Conservation (phyloP, 225 moss, liverwort and hornwort genomes). For the Bryum argenteum region DNA sequence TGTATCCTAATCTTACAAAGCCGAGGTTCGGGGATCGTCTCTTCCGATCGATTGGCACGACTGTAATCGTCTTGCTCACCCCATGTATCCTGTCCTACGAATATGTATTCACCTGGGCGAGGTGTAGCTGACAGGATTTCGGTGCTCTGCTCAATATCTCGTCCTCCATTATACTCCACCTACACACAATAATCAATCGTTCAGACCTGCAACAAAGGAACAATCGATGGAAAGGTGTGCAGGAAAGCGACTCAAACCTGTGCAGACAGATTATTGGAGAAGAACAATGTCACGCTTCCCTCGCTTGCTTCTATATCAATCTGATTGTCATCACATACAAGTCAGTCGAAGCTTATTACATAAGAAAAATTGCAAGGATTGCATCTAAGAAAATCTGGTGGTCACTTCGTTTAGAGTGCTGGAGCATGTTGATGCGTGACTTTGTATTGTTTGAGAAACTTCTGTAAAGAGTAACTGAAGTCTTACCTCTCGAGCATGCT, state of each 20-base stretch:
- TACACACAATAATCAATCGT: constrained; percentile 25
- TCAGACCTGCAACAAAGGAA: too few relatives aligned
- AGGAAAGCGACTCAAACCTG: constrained; percentile 48
- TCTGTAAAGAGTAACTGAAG: background rate
- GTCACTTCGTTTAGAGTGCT: too few relatives aligned
- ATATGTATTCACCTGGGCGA: constrained; percentile 55
- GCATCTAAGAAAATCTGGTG: background rate
- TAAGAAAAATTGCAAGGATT: background rate
- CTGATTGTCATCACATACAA: constrained; percentile 40
- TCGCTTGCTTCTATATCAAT: constrained; percentile 70
- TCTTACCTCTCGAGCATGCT: constrained; percentile 78
- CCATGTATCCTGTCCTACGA: constrained; percentile 51
- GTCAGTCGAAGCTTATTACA: background rate
- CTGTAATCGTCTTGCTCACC: constrained; percentile 48
- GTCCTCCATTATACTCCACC: constrained; percentile 59
- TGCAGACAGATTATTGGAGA: constrained; percentile 69
- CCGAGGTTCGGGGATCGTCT: constrained; percentile 40
- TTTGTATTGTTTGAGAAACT: constrained; percentile 6
- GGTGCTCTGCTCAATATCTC: constrained; percentile 51
- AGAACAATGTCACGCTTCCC: constrained; percentile 67
- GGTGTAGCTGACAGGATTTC: constrained; percentile 45
- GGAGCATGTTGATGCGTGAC: background rate
- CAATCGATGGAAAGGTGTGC: background rate
- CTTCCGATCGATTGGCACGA: constrained; percentile 55
- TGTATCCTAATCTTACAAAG: constrained; percentile 49